Base-by-base conservation (phyloP, 2,329 filamentous ascomycete species). In the Plectosphaerella plurivora region DNA sequence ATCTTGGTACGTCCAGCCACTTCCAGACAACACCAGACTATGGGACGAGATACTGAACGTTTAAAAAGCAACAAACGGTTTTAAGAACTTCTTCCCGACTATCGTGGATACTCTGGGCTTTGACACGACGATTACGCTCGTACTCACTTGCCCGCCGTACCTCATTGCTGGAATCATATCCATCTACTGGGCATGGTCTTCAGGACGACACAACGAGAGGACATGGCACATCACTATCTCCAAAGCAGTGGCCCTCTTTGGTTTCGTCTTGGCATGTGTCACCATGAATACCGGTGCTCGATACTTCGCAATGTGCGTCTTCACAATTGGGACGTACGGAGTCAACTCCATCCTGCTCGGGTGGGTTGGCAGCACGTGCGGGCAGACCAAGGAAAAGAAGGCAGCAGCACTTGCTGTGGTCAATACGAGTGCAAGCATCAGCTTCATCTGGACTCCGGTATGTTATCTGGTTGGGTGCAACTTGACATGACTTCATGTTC, bases 151-250 rank as follows among this genome's bases (percentile, higher is more conserved):
- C 45, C 73, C 74, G 2, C 73, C 73, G 1, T 76, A 73, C 53
- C 57, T 72, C 2, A 60, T 71, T 35, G 72, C 73, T 0, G 71
- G 70, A 4, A 63, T 60, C 8, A 62, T 67, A 12, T 69, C 68
- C 11, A 66, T 75, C 37, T 57, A 66, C 14, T 68, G 69, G 45
- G 55, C 53, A n/a, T 56, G 55, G 53, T 45, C 36, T 8, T 56
- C 55, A 0, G 41, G 0, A n/a, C 66, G 65, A 5, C 68, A 70
- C 59, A 73, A 77, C 51, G 75, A 78, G 55, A 65, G 73, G 28
- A 76, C 73, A 1, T 76, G 72, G 73, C 75, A 78, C 49, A 71
- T 74, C 15, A 75, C 73, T 1, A 55, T 67, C 8, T 68, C 69
- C 4, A 75, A 76, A 49, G 46, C 62, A 3, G 54, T 72, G 16